Evolutionary conservation across 2,329 filamentous ascomycete genomes (phyloP), one percentile per base, ranked within the genome.

Genomic region (Penicillium sp.): DNA sequence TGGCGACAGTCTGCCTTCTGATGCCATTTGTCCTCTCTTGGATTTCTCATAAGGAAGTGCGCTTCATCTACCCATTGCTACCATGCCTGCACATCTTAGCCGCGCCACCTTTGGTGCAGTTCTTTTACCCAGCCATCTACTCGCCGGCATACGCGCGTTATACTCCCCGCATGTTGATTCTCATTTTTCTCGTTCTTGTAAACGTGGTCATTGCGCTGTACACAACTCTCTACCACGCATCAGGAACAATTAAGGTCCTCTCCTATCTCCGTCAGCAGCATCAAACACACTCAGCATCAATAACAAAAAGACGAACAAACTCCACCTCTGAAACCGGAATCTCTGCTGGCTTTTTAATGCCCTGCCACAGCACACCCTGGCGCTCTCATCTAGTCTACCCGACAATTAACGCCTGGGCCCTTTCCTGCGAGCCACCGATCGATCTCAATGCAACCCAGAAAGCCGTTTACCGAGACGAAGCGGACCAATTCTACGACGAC

Each of bases 331-430:
- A 53, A 12, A 68, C 69, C 3, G 69, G 70, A 21, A 82, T 83
- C 29, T 83, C 83, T 3, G 79, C 88, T 35, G 88, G 89, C 21
- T 97, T 97, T 77, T 82, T 99, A 25, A 96, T 93, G 83, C 94
- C 94, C 10, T 99, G 94, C 77, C 94, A 99, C 79, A 90, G 89
- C 64, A 97, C 93, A 0, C 93, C 94, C 2, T 97, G 94, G 93
- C 89, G 93, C 68, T 92, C 89, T 17, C 90, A 96, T 69, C 83
- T 97, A 39, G 81, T 96, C 60, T 85, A 94, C 69, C 85, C 90
- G 0, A 78, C 80, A 31, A 86, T 97, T 53, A 78, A 85, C 57
- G 92, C 91, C 4, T 93, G 93, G 81, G 93, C 93, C 0, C 79
- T 97, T 17, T 89, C 89, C 6, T 99, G 94, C 74, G 93, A 97